phyloP scores from a whole-genome alignment of 306 rosid genomes.

The Comarum palustre region DNA sequence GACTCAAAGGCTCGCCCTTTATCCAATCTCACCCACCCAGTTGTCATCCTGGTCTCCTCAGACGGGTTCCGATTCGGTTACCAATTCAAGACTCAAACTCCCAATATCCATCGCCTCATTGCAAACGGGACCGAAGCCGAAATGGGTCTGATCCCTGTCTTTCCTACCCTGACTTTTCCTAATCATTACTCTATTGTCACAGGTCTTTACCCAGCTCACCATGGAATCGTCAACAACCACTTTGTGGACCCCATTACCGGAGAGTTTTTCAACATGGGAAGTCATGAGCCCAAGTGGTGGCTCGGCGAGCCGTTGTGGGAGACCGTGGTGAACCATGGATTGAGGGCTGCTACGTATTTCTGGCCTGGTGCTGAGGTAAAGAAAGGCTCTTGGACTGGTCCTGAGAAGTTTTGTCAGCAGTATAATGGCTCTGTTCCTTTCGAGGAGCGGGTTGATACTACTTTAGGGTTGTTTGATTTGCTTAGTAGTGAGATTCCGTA shows the following conservation, averaged over 20 bases:
- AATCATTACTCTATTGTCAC: slow-evolving; percentile 91
- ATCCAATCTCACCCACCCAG: slow-evolving; percentile 55
- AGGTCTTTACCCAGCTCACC: slow-evolving; percentile 88
- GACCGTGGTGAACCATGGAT: slow-evolving; percentile 71
- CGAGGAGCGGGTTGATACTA: slow-evolving; percentile 70
- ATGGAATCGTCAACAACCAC: slow-evolving; percentile 80
- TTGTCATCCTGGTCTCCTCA: slow-evolving; percentile 69
- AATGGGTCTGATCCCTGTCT: slow-evolving; percentile 77
- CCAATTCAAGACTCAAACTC: slow-evolving; percentile 78
- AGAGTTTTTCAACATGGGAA: slow-evolving; percentile 58
- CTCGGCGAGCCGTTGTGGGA: slow-evolving; percentile 95
- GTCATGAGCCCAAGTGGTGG: slow-evolving; percentile 96
- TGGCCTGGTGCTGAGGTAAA: slow-evolving; percentile 99
- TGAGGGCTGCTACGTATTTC: slow-evolving; percentile 74
- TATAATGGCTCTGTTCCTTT: slow-evolving; percentile 77
- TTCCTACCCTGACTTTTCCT: slow-evolving; percentile 86
- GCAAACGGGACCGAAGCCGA: slow-evolving; percentile 87
- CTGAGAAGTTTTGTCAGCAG: slow-evolving; percentile 38
- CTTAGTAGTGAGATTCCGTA: slow-evolving; percentile 63
- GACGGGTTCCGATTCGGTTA: slow-evolving; percentile 97
- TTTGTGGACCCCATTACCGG: slow-evolving; percentile 76
- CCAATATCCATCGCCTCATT: slow-evolving; percentile 67
- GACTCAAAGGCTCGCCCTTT: slow-evolving; percentile 51
- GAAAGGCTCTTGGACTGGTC: slow-evolving; percentile 88
- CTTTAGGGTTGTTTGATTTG: slow-evolving; percentile 63